Evolutionary conservation across 2,329 filamentous ascomycete genomes (phyloP), one percentile per base, ranked within the genome.

Genomic region (Fusarium pseudoanthophilum): DNA sequence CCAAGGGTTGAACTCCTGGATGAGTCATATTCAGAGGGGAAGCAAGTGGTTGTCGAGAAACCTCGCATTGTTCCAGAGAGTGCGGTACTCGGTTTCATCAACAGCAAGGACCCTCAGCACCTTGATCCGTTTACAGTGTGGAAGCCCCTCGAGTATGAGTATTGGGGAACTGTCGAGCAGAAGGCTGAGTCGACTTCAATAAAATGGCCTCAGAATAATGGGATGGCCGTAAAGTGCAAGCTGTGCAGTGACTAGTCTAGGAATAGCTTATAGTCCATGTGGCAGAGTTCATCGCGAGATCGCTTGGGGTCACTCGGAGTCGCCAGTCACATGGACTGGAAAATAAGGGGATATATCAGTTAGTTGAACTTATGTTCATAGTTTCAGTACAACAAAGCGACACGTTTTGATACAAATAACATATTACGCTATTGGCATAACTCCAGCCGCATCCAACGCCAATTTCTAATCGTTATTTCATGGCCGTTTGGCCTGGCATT

Each of bases 391-490:
- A 11, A 9, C n/a, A 65, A 58, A 30, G 36, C 24, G 36, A 42
- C 26, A 24, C 30, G 28, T 46, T 69, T 59, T 48, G 18, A 39
- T 64, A 60, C 20, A 28, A 60, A 30, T 70, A 40, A 36, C 42
- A 51, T 46, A n/a, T 32, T 65, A 14, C 34, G 49, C 68, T 66
- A 60, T 72, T 49, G 20, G 57, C 28, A 42, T 73, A 69, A 56
- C 39, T 76, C 69, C 55, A 73, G 63, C 60, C 64, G 64, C 74
- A 76, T 74, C 69, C 60, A 77, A 77, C 75, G 75, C 75, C 74
- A 60, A 67, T 66, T 45, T 58, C 64, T 46, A 67, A 51, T 73
- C 67, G 61, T 76, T 49, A 71, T 46, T 56, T 75, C 72, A 67
- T 78, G 52, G 61, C 53, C 60, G 28, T 71, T 51, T 28, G 28